Conservation (phyloP, 2,329 filamentous ascomycete genomes). For the Alternaria postmessia region DNA sequence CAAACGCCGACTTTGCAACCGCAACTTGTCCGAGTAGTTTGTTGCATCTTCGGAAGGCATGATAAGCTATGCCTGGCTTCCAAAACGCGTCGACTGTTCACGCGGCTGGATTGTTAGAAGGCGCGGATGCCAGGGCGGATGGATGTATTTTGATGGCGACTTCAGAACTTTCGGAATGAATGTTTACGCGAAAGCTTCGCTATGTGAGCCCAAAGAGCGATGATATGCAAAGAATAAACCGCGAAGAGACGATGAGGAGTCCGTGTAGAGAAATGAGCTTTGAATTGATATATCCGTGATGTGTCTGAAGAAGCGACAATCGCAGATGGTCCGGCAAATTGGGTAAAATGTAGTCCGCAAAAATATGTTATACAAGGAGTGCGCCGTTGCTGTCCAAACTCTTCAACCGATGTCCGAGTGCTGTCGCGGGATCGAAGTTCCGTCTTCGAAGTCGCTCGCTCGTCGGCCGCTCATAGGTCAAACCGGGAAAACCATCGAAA, state of each 20-base stretch:
- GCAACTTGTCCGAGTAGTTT: neutral
- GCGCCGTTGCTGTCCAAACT: conserved; percentile 25
- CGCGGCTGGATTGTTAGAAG: neutral
- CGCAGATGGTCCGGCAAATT: conserved; percentile 29
- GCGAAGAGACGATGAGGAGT: conserved; percentile 8
- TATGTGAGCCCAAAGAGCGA: neutral
- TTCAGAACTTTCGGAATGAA: neutral
- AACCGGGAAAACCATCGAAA: conserved; percentile 12
- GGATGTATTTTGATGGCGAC: neutral
- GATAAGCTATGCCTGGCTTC: neutral
- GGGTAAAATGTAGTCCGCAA: conserved; percentile 31
- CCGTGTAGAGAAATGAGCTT: conserved; percentile 24
- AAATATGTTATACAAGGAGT: conserved; percentile 36
- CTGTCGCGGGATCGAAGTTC: conserved; percentile 7
- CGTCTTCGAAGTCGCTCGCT: conserved; percentile 11
- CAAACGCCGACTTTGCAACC: neutral
- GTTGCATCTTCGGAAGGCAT: neutral
- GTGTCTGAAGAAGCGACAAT: conserved; percentile 29
- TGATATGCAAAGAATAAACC: conserved; percentile 3
- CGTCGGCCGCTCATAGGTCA: conserved; percentile 10
- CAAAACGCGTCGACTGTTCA: neutral
- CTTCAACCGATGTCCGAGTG: conserved; percentile 16
- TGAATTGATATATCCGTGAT: conserved; percentile 37
- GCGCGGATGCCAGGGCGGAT: neutral
- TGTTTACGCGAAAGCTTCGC: neutral